Evolutionary conservation across 208 protist genomes (phyloP).

Genomic region (Trypanosoma cruzi): DNA sequence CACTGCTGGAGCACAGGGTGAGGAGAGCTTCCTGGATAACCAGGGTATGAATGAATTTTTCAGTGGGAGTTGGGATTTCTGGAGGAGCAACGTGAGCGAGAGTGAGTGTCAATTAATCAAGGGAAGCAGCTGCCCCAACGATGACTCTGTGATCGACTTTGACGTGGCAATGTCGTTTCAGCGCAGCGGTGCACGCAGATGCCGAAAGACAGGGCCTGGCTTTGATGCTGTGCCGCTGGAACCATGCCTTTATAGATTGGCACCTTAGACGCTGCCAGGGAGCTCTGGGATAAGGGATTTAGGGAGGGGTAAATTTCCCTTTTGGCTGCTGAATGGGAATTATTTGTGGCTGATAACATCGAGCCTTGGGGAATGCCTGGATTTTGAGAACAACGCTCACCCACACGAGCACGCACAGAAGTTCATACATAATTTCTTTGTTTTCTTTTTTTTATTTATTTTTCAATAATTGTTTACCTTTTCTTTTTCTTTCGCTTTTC

Average conservation of each 20-base stretch:
- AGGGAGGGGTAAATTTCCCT: no score
- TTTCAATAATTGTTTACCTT: constrained; percentile 21
- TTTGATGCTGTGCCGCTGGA: constrained; percentile 24
- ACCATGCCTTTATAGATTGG: neutral
- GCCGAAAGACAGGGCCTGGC: constrained; percentile 11
- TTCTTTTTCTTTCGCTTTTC: constrained; percentile 16
- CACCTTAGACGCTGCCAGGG: no score
- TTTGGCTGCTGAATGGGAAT: no score
- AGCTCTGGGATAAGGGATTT: no score
- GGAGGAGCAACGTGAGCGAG: neutral
- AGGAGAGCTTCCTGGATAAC: neutral
- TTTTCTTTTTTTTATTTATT: constrained; percentile 17
- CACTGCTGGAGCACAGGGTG: neutral
- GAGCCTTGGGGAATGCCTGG: no score
- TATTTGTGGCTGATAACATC: no score
- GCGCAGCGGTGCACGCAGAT: constrained; percentile 16
- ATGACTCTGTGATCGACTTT: constrained; percentile 14
- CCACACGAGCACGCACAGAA: neutral
- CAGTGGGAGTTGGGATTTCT: neutral
- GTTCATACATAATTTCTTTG: constrained; percentile 11
- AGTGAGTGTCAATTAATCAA: neutral
- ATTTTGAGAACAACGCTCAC: neutral
- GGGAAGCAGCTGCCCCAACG: neutral
- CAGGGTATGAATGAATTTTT: constrained; percentile 17
- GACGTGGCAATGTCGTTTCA: constrained; percentile 13